Percentiles rank a stretch among this genome's conserved stretches.
Conservation (phyloP, 2,329 filamentous ascomycete genomes). For the Aspergillus pseudoviridinutans region DNA sequence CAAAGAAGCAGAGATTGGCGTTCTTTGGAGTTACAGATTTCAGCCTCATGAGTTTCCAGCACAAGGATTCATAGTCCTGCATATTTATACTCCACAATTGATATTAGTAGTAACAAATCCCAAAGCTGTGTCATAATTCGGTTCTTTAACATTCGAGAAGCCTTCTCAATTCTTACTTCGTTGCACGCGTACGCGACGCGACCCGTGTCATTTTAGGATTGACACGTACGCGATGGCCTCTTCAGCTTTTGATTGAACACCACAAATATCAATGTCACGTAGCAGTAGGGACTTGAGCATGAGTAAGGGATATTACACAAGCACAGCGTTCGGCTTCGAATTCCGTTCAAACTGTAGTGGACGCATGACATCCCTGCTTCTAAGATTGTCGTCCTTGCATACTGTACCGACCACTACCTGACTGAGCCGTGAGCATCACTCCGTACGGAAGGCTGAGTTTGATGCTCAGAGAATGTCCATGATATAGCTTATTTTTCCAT, state of each 20-base stretch:
- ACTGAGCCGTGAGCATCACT: not conserved
- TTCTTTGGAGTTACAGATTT: not conserved
- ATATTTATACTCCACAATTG: not conserved
- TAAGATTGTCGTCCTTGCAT: not conserved
- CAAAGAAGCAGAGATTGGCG: not conserved
- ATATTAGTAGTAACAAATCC: not conserved
- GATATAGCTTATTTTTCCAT: not conserved
- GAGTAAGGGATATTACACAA: not conserved
- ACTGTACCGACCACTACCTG: not conserved
- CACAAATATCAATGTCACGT: not conserved
- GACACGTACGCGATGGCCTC: too few species aligned
- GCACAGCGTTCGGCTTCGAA: not conserved
- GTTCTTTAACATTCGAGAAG: not conserved
- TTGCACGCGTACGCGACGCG: constrained; percentile 14
- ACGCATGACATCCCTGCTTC: not conserved
- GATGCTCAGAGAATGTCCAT: not conserved
- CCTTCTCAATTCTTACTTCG: not conserved
- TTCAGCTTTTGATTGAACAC: not conserved
- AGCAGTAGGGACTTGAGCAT: not conserved
- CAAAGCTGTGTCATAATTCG: not conserved
- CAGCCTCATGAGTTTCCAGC: not conserved
- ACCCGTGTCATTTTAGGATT: constrained; percentile 3
- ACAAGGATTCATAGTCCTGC: not conserved
- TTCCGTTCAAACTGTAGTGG: not conserved
- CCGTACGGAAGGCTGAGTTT: not conserved